phyloP scores from a whole-genome alignment of 129 eudicot species.

The Lactuca sativa region DNA sequence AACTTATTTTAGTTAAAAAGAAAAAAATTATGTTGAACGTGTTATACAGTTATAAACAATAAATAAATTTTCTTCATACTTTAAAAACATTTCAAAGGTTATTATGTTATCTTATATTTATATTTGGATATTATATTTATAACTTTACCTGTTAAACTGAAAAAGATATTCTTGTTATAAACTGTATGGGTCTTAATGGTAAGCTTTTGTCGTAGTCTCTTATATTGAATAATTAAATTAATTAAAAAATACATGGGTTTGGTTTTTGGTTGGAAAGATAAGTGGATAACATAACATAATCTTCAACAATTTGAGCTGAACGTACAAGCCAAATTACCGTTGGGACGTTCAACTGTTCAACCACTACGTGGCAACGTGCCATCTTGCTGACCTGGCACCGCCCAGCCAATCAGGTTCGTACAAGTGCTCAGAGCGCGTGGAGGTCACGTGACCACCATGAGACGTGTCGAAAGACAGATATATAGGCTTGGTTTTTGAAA shows the following conservation, averaged over 20 bases:
- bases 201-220: not conserved
- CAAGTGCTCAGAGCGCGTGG: conserved; percentile 28
- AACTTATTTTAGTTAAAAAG: not conserved
- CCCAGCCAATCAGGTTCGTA: conserved; percentile 27
- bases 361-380: conserved; percentile 25
- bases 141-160: too few species aligned
- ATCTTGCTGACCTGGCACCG: conserved; percentile 35
- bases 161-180: not conserved
- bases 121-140: too few species aligned
- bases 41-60: too few species aligned
- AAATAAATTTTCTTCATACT: too few species aligned
- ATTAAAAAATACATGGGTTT: not conserved
- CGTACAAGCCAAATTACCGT: conserved; percentile 55
- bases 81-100: too few species aligned
- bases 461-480: conserved; percentile 28
- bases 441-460: conserved; percentile 47
- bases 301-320: conserved; percentile 10
- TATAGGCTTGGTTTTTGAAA: conserved; percentile 20
- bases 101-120: too few species aligned
- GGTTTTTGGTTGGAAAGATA: conserved; percentile 4
- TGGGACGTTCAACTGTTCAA: conserved; percentile 30
- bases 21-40: not conserved
- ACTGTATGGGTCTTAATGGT: too few species aligned
- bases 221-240: too few species aligned
- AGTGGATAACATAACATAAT: conserved; percentile 17